Evolutionary conservation across 2,329 filamentous ascomycete species (phyloP).

Genomic region (Pseudogymnoascus sp.): DNA sequence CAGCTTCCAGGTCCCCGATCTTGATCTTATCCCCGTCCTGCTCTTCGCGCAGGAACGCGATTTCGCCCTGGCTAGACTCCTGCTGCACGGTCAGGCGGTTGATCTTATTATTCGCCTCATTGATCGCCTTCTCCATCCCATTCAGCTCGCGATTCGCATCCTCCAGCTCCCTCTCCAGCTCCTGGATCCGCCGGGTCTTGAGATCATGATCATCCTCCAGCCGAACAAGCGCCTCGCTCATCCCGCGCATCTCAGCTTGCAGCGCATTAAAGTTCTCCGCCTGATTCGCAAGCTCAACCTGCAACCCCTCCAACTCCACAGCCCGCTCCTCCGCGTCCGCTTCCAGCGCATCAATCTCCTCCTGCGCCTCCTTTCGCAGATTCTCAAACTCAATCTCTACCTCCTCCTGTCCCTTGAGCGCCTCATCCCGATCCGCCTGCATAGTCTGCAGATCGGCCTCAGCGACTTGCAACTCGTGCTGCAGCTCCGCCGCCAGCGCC

Average conservation of each 20-base stretch:
- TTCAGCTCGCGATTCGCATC: slow-evolving; percentile 84
- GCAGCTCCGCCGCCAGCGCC: slow-evolving; percentile 52
- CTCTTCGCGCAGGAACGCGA: slow-evolving; percentile 90
- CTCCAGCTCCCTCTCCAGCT: slow-evolving; percentile 72
- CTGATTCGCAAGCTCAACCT: slow-evolving; percentile 64
- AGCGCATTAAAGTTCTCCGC: slow-evolving; percentile 86
- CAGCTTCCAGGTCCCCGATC: slow-evolving; percentile 86
- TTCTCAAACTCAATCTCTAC: slow-evolving; percentile 55
- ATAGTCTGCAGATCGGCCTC: slow-evolving; percentile 73
- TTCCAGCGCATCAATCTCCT: slow-evolving; percentile 59
- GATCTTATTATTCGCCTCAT: slow-evolving; percentile 79
- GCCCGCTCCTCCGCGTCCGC: slow-evolving; percentile 65
- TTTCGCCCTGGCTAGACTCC: slow-evolving; percentile 86
- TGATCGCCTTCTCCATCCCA: slow-evolving; percentile 72
- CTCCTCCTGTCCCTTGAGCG: slow-evolving; percentile 55
- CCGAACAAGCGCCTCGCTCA: slow-evolving; percentile 77
- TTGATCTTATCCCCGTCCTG: slow-evolving; percentile 97
- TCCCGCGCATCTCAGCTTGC: slow-evolving; percentile 85
- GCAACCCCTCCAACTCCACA: slow-evolving; percentile 61
- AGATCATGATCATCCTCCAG: slow-evolving; percentile 83
- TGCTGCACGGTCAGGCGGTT: slow-evolving; percentile 83
- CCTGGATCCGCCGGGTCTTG: slow-evolving; percentile 70
- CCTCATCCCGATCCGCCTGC: slow-evolving; percentile 80
- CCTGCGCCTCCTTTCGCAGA: slow-evolving; percentile 54
- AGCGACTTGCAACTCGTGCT: slow-evolving; percentile 72